These are phyloP conservation scores for Aspergillus phoenicis DNA, from an alignment of 2,329 filamentous ascomycete species.

Conservation along the genomic window DNA sequence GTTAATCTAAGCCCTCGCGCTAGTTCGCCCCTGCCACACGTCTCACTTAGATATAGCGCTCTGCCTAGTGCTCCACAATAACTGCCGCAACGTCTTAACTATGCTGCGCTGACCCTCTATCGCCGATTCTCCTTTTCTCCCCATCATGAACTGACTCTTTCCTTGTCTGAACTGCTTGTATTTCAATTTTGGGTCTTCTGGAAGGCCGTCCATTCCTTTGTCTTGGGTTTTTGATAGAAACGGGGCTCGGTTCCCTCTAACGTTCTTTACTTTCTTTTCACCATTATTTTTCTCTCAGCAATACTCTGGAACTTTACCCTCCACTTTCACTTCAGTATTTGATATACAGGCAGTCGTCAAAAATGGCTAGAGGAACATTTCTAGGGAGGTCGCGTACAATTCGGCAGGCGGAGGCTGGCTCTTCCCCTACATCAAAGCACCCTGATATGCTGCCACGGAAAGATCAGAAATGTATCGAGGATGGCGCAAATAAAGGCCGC, in stretches of 20 bases:
- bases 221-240: slow-evolving; percentile 12
- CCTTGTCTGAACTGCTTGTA: slow-evolving; percentile 19
- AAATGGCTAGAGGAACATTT: slow-evolving; percentile 36
- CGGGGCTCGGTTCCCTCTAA: slow-evolving; percentile 20
- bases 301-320: background rate
- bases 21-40: slow-evolving; percentile 17
- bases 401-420: slow-evolving; percentile 31
- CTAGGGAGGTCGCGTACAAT: slow-evolving; percentile 33
- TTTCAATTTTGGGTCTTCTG: slow-evolving; percentile 36
- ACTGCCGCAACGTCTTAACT: slow-evolving; percentile 14
- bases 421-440: slow-evolving; percentile 36
- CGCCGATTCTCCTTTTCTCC: slow-evolving; percentile 16
- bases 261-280: slow-evolving; percentile 12
- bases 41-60: slow-evolving; percentile 21
- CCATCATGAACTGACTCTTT: slow-evolving; percentile 21
- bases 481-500: slow-evolving; percentile 16
- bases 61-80: slow-evolving; percentile 23
- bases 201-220: slow-evolving; percentile 44
- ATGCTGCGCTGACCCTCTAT: slow-evolving; percentile 11
- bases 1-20: slow-evolving; percentile 20
- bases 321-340: slow-evolving; percentile 7
- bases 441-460: slow-evolving; percentile 36
- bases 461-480: slow-evolving; percentile 28
- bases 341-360: background rate
- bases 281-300: background rate